A percentile compares a stretch with the other conserved stretches of the same genome.
Conservation (phyloP, 2,329 filamentous ascomycete species). For the Monilinia fructicola region DNA sequence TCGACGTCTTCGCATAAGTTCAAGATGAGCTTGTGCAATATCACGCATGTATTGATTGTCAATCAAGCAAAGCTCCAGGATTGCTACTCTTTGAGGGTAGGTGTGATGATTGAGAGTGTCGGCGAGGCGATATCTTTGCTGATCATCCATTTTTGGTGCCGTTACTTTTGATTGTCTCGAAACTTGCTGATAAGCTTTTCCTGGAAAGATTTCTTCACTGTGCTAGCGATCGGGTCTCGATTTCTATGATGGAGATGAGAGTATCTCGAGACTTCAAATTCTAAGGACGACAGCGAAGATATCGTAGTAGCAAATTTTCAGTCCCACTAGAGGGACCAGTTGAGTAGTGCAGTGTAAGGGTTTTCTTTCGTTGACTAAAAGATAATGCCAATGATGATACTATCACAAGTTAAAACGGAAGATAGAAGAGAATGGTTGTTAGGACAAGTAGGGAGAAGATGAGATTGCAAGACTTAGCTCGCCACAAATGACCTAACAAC, state of each 20-base stretch:
- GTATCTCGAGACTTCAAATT: neutral
- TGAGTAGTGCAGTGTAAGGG: neutral
- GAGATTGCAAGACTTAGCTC: neutral
- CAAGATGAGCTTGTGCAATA: neutral
- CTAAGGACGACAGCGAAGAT: neutral
- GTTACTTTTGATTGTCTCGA: neutral
- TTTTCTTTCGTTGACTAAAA: neutral
- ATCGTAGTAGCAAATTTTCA: neutral
- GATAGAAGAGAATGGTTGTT: neutral
- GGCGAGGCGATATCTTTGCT: constrained; percentile 1
- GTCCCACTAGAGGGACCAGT: neutral
- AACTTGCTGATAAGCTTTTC: neutral
- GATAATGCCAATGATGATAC: neutral
- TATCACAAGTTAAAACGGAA: neutral
- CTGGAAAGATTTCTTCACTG: neutral
- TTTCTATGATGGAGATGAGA: too few relatives aligned
- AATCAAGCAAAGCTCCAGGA: neutral
- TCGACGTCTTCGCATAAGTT: neutral
- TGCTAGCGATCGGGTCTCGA: neutral
- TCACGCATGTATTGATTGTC: neutral
- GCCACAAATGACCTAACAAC: neutral
- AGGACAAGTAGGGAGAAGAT: neutral
- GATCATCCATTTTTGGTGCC: neutral
- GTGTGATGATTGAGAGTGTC: neutral
- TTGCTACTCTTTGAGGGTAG: neutral